Evolutionary conservation across 164 flowering plant genomes (phyloP).

Genomic region (Stephania yunnanensis): DNA sequence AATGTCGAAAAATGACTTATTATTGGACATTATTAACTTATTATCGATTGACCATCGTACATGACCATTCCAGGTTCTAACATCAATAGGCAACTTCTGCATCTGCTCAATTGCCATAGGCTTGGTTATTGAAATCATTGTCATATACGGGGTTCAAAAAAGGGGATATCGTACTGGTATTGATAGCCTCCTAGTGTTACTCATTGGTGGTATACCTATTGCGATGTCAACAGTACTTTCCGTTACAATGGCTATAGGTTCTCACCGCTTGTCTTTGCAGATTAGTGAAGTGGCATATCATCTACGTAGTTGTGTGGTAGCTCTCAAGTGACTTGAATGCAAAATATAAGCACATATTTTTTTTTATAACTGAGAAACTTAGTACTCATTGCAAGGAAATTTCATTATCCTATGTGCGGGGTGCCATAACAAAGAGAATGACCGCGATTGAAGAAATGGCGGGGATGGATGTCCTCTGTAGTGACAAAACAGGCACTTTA

Average conservation of each 20-base stretch:
- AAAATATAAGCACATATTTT: neutral
- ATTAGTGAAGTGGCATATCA: constrained; percentile 18
- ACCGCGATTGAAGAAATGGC: constrained; percentile 99
- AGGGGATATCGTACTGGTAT: constrained; percentile 54
- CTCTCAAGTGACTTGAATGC: neutral
- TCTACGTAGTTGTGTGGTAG: too few relatives aligned
- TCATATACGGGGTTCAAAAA: constrained; percentile 64
- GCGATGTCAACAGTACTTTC: constrained; percentile 76
- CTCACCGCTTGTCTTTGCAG: constrained; percentile 66
- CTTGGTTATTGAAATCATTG: constrained; percentile 62
- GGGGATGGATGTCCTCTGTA: constrained; percentile 94
- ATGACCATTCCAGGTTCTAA: constrained; percentile 44
- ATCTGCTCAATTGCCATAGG: constrained; percentile 75
- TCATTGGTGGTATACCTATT: constrained; percentile 78
- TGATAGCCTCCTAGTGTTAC: constrained; percentile 59
- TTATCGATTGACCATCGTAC: too few relatives aligned
- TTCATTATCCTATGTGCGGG: constrained; percentile 33
- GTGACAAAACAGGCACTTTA: constrained; percentile 89
- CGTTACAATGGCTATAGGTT: constrained; percentile 75
- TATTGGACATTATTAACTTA: too few relatives aligned
- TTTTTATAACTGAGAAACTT: constrained; percentile 1
- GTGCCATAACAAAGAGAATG: constrained; percentile 95
- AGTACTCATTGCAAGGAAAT: constrained; percentile 1
- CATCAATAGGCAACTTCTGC: constrained; percentile 72
- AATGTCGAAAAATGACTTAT: too few relatives aligned